A percentile compares a stretch with the other conserved stretches of the same genome.
phyloP scores from a whole-genome alignment of 192 early-diverging fungal genomes.

The Piromyces sp. region DNA sequence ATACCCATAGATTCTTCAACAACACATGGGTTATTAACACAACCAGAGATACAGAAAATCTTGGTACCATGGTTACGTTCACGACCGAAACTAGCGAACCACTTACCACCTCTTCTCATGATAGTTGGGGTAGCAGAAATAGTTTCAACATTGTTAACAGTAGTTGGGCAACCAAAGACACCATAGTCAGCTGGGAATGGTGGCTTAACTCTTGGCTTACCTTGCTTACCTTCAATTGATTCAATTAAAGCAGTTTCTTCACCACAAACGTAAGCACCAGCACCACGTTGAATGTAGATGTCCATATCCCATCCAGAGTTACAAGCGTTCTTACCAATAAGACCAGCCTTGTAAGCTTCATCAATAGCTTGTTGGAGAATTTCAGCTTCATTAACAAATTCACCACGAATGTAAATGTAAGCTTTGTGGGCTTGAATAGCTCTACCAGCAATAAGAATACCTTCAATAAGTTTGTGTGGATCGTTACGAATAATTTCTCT shows the following conservation, averaged over 20 bases:
- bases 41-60: conserved; percentile 92
- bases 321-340: conserved; percentile 99
- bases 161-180: conserved; percentile 95
- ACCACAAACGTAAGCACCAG: conserved; percentile 94
- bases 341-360: conserved; percentile 88
- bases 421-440: conserved; percentile 95
- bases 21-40: conserved; percentile 93
- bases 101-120: conserved; percentile 66
- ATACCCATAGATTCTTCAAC: conserved; percentile 99
- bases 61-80: conserved; percentile 87
- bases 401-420: conserved; percentile 93
- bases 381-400: conserved; percentile 91
- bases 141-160: conserved; percentile 98
- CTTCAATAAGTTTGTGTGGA: conserved; percentile 93
- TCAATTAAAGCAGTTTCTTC: conserved; percentile 67
- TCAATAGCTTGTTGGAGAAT: conserved; percentile 87
- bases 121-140: conserved; percentile 97
- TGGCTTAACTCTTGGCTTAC: conserved; percentile 97
- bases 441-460: conserved; percentile 85
- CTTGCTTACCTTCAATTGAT: conserved; percentile 80
- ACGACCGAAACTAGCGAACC: conserved; percentile 92
- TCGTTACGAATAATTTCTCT: conserved; percentile 85
- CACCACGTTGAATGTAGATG: conserved; percentile 91
- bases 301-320: conserved; percentile 92
- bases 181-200: conserved; percentile 98